phyloP scores from a whole-genome alignment of 768 basidiomycete genomes.

The Hemileccinum rubropunctum region DNA sequence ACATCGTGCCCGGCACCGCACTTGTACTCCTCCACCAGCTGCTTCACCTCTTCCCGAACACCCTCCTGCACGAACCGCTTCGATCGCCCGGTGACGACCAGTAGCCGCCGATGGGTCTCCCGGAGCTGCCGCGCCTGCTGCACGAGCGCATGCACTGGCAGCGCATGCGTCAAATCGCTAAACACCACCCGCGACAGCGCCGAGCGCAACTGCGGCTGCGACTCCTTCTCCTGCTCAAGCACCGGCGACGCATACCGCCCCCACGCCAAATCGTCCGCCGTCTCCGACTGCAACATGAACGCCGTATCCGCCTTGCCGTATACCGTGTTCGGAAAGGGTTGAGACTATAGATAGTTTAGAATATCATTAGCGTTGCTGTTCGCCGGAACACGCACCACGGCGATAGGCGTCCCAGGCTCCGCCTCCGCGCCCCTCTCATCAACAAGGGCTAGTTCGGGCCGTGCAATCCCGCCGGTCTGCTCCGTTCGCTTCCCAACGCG shows the following conservation, averaged over 20 bases:
- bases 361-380: background rate
- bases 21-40: conserved; percentile 38
- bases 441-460: conserved; percentile 54
- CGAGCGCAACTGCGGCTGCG: conserved; percentile 1
- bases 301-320: conserved; percentile 66
- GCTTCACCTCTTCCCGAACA: conserved; percentile 56
- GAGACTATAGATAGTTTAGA: conserved; percentile 39
- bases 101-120: conserved; percentile 37
- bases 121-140: conserved; percentile 36
- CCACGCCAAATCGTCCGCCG: conserved; percentile 83
- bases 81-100: conserved; percentile 77
- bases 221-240: conserved; percentile 12
- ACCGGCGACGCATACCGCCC: conserved; percentile 46
- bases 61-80: conserved; percentile 62
- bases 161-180: conserved; percentile 42
- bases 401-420: conserved; percentile 12
- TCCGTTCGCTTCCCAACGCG: conserved; percentile 44
- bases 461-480: conserved; percentile 46
- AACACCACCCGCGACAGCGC: conserved; percentile 71
- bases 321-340: conserved; percentile 63
- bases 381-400: conserved; percentile 6
- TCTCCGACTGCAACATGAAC: conserved; percentile 68
- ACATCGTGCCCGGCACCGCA: conserved; percentile 11
- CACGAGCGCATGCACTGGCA: conserved; percentile 56
- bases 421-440: conserved; percentile 44